Evolutionary conservation across 495 filamentous ascomycete species (phyloP).

Genomic region (Penicillium tannophilum): DNA sequence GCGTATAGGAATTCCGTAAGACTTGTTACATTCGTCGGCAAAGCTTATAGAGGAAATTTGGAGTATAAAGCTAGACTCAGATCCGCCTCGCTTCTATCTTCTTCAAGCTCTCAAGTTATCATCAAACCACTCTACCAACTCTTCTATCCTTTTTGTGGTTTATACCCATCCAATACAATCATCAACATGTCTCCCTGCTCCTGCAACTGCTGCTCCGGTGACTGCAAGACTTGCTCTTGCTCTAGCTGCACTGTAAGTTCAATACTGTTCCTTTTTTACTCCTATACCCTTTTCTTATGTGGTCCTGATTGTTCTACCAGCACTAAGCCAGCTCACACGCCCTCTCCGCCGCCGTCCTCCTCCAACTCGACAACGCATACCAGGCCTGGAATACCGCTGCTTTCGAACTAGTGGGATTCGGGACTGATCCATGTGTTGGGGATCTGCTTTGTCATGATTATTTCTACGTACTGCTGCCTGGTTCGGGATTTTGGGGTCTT

Average conservation of each 20-base stretch:
- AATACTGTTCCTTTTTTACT: background rate
- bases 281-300: background rate
- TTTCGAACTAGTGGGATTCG: constrained; percentile 23
- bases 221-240: constrained; percentile 49
- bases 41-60: background rate
- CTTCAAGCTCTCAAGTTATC: constrained; percentile 2
- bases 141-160: constrained; percentile 17
- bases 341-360: constrained; percentile 29
- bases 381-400: constrained; percentile 30
- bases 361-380: constrained; percentile 29
- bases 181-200: constrained; percentile 48
- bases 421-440: background rate
- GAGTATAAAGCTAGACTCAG: constrained; percentile 25
- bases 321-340: constrained; percentile 29
- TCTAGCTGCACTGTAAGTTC: constrained; percentile 37
- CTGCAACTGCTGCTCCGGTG: constrained; percentile 49
- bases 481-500: constrained; percentile 17
- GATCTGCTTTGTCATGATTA: constrained; percentile 13
- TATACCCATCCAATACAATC: constrained; percentile 16
- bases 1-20: background rate
- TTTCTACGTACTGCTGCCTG: constrained; percentile 10
- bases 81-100: constrained; percentile 7
- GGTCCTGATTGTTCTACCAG: constrained; percentile 27
- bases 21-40: background rate
- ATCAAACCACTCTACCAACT: constrained; percentile 4